Base-by-base conservation (phyloP, 306 rosid genomes). In the Gastrolobium villosum region DNA sequence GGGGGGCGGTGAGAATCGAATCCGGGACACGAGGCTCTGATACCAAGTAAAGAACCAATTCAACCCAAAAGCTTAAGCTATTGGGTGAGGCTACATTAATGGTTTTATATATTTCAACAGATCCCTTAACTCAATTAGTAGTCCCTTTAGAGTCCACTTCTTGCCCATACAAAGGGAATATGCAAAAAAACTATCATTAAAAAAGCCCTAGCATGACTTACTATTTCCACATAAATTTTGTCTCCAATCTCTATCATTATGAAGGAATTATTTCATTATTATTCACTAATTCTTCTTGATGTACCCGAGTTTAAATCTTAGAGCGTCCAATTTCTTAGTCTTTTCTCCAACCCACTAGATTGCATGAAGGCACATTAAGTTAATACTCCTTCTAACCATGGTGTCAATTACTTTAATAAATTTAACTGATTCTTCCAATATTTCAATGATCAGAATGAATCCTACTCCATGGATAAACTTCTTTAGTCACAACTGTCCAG, bases 391-490 rank as follows among this genome's bases (percentile, higher is more conserved):
- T 60, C 7, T 9, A 10, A 15, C 15, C 45, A 61, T 61, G 67
- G 26, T 5, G 67, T 61, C 45, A 57, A 31, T 45, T n/a, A 48
- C 34, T n/a, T 50, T 8, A 36, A 49, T 49, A 49, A 36, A 36
- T 70, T 53, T 53, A 36, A 39, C 52, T 14, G 63, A 20, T 3
- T 6, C 8, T 71, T 71, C 36, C 48, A 53, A 50, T 32, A 70
- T 52, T 50, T 28, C 76, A 36, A 70, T 3, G 4, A 55, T 37
- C 26, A 15, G 36, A 63, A 36, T 53, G 36, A 63, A 36, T 53
- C 61, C 34, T 53, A 52, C 20, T 70, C n/a, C 26, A 3, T 35
- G 48, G 48, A 35, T 48, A 70, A n/a, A 50, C 64, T 70, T 70
- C 43, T 60, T 60, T 11, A 34, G 44, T 20, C 28, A 5, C 20